Evolutionary conservation across 2,329 filamentous ascomycete genomes (phyloP).

Genomic region (Talaromyces islandicus): DNA sequence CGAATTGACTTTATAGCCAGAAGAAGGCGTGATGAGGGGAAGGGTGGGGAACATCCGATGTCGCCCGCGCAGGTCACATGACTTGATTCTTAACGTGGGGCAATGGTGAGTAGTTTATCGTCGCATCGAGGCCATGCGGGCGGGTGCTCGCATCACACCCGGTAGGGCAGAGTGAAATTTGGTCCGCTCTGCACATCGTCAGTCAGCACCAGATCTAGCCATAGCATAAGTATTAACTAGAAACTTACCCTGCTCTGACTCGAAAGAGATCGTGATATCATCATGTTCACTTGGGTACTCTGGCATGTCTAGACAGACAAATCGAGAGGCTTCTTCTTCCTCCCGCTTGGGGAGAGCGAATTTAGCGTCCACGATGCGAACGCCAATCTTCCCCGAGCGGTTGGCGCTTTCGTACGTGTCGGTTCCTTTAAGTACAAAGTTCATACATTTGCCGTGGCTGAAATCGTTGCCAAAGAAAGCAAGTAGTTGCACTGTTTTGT

Average conservation of each 20-base stretch:
- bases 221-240: no score
- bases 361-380: slow-evolving; percentile 84
- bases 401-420: slow-evolving; percentile 71
- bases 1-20: neutral
- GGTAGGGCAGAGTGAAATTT: slow-evolving; percentile 34
- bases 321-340: slow-evolving; percentile 55
- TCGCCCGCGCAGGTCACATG: slow-evolving; percentile 11
- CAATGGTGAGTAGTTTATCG: slow-evolving; percentile 21
- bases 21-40: neutral
- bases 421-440: slow-evolving; percentile 76
- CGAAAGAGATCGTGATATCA: slow-evolving; percentile 81
- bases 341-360: slow-evolving; percentile 68
- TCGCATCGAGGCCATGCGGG: slow-evolving; percentile 36
- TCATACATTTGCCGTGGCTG: slow-evolving; percentile 80
- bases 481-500: slow-evolving; percentile 69
- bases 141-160: slow-evolving; percentile 32
- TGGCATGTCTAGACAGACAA: slow-evolving; percentile 78
- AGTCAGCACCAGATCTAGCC: slow-evolving; percentile 2
- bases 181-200: slow-evolving; percentile 24
- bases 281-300: slow-evolving; percentile 91
- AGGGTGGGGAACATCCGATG: slow-evolving; percentile 6
- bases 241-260: slow-evolving; percentile 65
- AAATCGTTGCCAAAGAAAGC: slow-evolving; percentile 81
- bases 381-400: slow-evolving; percentile 59
- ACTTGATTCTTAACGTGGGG: slow-evolving; percentile 11